These are phyloP conservation scores for Haplosporangium sp. DNA, from an alignment of 371 early-diverging fungal genomes.

Conservation along the genomic window DNA sequence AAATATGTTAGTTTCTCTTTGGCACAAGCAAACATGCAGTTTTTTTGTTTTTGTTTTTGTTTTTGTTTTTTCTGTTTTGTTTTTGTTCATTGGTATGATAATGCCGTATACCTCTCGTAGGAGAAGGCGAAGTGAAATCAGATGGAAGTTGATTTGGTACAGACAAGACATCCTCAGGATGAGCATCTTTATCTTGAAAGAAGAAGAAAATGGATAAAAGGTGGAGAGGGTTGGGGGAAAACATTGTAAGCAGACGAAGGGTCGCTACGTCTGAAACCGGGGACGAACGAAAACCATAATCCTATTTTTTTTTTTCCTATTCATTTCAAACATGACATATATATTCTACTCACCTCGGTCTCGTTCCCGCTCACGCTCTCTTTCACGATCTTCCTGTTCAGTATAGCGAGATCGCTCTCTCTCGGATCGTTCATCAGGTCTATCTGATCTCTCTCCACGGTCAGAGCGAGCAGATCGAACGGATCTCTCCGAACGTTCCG, in stretches of 20 bases:
- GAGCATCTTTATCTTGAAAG: slow-evolving; percentile 18
- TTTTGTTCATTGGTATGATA: no score
- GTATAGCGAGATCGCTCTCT: slow-evolving; percentile 40
- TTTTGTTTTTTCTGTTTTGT: no score
- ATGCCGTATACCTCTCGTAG: slow-evolving; percentile 22
- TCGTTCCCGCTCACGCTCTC: slow-evolving; percentile 21
- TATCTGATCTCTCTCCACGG: slow-evolving; percentile 7
- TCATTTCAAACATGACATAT: neutral
- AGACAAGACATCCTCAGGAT: slow-evolving; percentile 19
- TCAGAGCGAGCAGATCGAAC: slow-evolving; percentile 41
- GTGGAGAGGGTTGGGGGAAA: slow-evolving; percentile 44
- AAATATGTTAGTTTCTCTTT: neutral
- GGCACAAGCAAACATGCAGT: neutral
- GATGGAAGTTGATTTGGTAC: slow-evolving; percentile 25
- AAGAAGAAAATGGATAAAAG: no score
- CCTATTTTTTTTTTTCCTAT: neutral
- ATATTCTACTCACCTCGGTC: slow-evolving; percentile 19
- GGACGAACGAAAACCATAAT: neutral
- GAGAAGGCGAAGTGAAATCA: slow-evolving; percentile 38
- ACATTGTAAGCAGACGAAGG: slow-evolving; percentile 43
- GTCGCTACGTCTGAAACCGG: slow-evolving; percentile 18
- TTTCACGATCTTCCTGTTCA: slow-evolving; percentile 20
- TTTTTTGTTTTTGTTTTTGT: no score
- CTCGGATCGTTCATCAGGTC: neutral
- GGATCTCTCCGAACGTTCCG: slow-evolving; percentile 50